A percentile compares a stretch with the other conserved stretches of the same genome.
These are phyloP conservation scores for Trypanosoma boissoni DNA, from an alignment of 208 protist species.

Conservation along the genomic window DNA sequence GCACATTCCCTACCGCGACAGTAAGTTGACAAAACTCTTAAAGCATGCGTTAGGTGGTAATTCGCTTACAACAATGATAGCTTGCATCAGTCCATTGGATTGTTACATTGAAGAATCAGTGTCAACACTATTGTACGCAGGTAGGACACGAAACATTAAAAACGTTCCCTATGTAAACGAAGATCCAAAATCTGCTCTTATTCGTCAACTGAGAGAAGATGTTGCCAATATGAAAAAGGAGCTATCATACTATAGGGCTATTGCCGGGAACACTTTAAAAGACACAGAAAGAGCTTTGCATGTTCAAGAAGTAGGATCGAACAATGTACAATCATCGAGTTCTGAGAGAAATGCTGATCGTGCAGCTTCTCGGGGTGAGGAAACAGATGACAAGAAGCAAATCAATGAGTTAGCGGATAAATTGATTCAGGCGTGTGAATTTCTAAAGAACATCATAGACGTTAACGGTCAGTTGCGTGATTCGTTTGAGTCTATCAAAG, in stretches of 20 bases:
- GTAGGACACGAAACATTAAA: conserved; percentile 82
- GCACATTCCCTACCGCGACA: conserved; percentile 91
- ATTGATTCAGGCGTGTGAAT: conserved; percentile 66
- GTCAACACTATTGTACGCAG: conserved; percentile 90
- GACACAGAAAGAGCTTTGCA: neutral
- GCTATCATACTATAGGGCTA: conserved; percentile 59
- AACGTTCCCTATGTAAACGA: conserved; percentile 86
- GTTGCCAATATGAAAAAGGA: conserved; percentile 76
- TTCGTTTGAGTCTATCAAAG: conserved; percentile 60
- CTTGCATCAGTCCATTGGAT: conserved; percentile 85
- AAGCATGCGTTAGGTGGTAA: conserved; percentile 82
- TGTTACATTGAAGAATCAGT: conserved; percentile 83
- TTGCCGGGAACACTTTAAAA: conserved; percentile 31
- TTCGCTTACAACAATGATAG: conserved; percentile 84
- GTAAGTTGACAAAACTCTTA: conserved; percentile 88
- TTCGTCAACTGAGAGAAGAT: conserved; percentile 70
- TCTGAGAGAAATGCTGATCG: too few relatives aligned
- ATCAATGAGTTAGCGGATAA: conserved; percentile 65
- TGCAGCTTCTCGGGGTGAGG: neutral
- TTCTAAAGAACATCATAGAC: conserved; percentile 70
- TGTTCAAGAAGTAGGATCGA: neutral
- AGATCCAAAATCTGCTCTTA: conserved; percentile 62
- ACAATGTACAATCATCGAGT: neutral
- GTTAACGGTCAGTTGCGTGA: conserved; percentile 78
- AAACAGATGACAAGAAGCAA: conserved; percentile 11